Percentiles rank a stretch among this genome's conserved stretches.
Conservation (phyloP, 2,329 filamentous ascomycete species). For the Paecilomyces niveus region DNA sequence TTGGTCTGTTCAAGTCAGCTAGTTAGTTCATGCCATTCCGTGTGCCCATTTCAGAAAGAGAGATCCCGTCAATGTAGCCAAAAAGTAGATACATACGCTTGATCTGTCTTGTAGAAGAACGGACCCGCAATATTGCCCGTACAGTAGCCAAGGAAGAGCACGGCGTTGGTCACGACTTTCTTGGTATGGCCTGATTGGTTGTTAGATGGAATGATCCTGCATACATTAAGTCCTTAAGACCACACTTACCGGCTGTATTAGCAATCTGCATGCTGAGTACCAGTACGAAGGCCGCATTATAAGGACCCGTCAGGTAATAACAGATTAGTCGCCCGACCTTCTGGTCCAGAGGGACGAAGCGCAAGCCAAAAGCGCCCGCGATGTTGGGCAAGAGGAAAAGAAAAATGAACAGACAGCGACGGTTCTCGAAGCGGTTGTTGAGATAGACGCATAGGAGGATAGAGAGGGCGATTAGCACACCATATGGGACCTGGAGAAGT, state of each 20-base stretch:
- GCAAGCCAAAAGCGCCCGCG: conserved; percentile 51
- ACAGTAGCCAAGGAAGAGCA: conserved; percentile 54
- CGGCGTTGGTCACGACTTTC: conserved; percentile 57
- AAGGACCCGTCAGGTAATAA: conserved; percentile 51
- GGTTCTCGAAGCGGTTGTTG: conserved; percentile 42
- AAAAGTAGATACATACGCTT: conserved; percentile 31
- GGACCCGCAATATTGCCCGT: conserved; percentile 56
- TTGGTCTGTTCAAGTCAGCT: conserved; percentile 25
- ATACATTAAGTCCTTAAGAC: neutral
- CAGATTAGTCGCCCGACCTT: conserved; percentile 51
- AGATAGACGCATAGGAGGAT: conserved; percentile 44
- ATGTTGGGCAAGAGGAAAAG: conserved; percentile 55
- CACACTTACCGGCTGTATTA: conserved; percentile 35
- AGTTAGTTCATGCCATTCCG: no score
- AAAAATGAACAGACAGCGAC: conserved; percentile 48
- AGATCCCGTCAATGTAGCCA: no score
- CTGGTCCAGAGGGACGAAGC: conserved; percentile 45
- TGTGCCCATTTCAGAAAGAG: no score
- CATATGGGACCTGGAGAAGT: conserved; percentile 38
- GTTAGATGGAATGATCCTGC: conserved; percentile 5
- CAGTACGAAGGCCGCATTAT: conserved; percentile 49
- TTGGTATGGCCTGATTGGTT: conserved; percentile 50
- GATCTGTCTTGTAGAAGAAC: conserved; percentile 54
- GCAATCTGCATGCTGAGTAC: conserved; percentile 40
- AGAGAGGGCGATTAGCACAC: conserved; percentile 43